phyloP scores from a whole-genome alignment of 768 basidiomycete genomes.

The Termitomyces sp. region DNA sequence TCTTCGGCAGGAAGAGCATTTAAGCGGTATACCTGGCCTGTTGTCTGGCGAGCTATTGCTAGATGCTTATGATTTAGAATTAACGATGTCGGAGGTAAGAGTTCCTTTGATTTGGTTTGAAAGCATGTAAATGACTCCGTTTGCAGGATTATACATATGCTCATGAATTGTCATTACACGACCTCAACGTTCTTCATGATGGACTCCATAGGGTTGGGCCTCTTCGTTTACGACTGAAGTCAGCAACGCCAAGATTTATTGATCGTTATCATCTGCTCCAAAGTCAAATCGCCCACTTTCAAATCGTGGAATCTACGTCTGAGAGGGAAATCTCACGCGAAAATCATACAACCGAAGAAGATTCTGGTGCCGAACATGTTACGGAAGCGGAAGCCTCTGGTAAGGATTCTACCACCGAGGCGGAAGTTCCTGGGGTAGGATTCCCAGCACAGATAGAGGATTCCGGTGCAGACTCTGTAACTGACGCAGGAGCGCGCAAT shows the following conservation, averaged over 20 bases:
- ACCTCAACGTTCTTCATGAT: slow-evolving; percentile 68
- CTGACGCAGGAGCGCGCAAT: background rate
- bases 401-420: background rate
- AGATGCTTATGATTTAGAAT: slow-evolving; percentile 66
- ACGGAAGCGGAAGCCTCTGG: background rate
- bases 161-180: slow-evolving; percentile 68
- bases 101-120: background rate
- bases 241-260: slow-evolving; percentile 56
- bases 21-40: slow-evolving; percentile 43
- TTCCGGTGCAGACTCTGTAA: background rate
- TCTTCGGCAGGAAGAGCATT: slow-evolving; percentile 57
- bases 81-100: slow-evolving; percentile 63
- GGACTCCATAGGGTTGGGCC: slow-evolving; percentile 59
- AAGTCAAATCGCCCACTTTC: slow-evolving; percentile 42
- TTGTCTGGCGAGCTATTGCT: slow-evolving; percentile 62
- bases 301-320: slow-evolving; percentile 9
- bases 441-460: background rate
- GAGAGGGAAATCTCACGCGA: background rate
- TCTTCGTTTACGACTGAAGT: slow-evolving; percentile 53
- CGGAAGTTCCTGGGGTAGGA: background rate
- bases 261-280: slow-evolving; percentile 62
- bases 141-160: slow-evolving; percentile 65
- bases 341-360: background rate
- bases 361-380: background rate
- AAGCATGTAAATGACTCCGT: background rate